phyloP scores from a whole-genome alignment of 495 filamentous ascomycete species.

The Penicillium soppii region DNA sequence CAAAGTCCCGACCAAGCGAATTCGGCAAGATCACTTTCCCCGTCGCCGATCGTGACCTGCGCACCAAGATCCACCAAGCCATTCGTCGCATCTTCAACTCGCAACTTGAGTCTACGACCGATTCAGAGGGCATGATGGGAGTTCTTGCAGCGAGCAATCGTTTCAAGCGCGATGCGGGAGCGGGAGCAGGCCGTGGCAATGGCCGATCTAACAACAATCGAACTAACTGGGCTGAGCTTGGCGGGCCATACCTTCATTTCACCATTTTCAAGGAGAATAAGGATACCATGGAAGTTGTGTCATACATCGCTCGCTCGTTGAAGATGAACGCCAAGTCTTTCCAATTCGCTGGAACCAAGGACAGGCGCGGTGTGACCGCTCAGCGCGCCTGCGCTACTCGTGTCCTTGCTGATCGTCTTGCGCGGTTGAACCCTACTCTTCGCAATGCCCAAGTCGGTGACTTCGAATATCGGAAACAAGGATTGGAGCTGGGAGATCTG shows the following conservation, averaged over 20 bases:
- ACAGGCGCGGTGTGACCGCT: slow-evolving; percentile 81
- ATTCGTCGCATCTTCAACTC: slow-evolving; percentile 68
- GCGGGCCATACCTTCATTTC: slow-evolving; percentile 85
- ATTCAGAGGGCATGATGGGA: slow-evolving; percentile 56
- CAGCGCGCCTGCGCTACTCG: slow-evolving; percentile 77
- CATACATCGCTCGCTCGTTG: slow-evolving; percentile 65
- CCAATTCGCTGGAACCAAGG: slow-evolving; percentile 91
- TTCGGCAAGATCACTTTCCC: slow-evolving; percentile 40
- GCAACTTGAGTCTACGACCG: slow-evolving; percentile 63
- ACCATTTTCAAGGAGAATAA: slow-evolving; percentile 97
- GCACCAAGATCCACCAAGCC: slow-evolving; percentile 62
- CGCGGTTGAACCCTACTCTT: slow-evolving; percentile 59
- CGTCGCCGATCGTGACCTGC: slow-evolving; percentile 58
- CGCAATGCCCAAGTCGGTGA: slow-evolving; percentile 67
- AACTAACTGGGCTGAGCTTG: slow-evolving; percentile 59
- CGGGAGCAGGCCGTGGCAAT: slow-evolving; percentile 27
- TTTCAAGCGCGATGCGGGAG: slow-evolving; percentile 31
- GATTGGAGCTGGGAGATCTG: slow-evolving; percentile 79
- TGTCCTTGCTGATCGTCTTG: slow-evolving; percentile 61
- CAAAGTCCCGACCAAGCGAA: slow-evolving; percentile 40
- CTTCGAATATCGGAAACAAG: slow-evolving; percentile 68
- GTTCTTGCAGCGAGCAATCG: slow-evolving; percentile 52
- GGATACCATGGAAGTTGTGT: slow-evolving; percentile 92
- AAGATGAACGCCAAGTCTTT: slow-evolving; percentile 68
- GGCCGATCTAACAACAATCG: slow-evolving; percentile 28